phyloP scores from a whole-genome alignment of 345 rosid species.

The Eucalyptus cladocalyx region DNA sequence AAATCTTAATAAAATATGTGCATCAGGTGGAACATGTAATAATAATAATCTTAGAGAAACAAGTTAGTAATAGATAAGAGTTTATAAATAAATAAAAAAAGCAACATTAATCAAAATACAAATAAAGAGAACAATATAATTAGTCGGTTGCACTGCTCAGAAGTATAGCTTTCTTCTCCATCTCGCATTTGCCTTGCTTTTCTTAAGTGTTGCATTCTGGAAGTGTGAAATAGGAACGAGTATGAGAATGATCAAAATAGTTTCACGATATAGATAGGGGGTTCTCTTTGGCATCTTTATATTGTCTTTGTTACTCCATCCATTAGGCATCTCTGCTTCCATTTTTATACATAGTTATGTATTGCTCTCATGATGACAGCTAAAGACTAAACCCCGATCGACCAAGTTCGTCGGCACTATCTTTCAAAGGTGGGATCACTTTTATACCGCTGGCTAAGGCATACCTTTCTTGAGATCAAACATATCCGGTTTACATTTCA shows the following conservation, averaged over 20 bases:
- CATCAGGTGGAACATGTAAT: not conserved
- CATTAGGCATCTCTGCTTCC: not conserved
- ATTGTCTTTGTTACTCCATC: not conserved
- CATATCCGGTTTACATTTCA: not conserved
- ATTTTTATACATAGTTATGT: not conserved
- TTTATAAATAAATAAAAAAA: not conserved
- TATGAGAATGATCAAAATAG: not conserved
- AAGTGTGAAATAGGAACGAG: not conserved
- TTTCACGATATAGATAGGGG: not conserved
- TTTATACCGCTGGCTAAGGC: not conserved
- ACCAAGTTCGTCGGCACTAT: not conserved
- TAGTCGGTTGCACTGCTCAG: not conserved
- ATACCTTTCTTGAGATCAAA: not conserved
- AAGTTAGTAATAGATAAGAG: not conserved
- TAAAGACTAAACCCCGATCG: not conserved
- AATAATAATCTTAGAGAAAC: not conserved
- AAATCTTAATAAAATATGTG: not conserved
- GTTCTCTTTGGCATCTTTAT: not conserved
- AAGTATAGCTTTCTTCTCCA: not conserved
- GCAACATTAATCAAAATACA: not conserved
- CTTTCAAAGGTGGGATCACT: not conserved
- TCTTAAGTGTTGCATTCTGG: not conserved
- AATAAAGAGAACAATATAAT: not conserved
- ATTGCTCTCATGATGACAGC: not conserved
- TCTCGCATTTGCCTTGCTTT: not conserved